Evolutionary conservation across 2,329 filamentous ascomycete species (phyloP).

Genomic region (Pseudogymnoascus sp.): DNA sequence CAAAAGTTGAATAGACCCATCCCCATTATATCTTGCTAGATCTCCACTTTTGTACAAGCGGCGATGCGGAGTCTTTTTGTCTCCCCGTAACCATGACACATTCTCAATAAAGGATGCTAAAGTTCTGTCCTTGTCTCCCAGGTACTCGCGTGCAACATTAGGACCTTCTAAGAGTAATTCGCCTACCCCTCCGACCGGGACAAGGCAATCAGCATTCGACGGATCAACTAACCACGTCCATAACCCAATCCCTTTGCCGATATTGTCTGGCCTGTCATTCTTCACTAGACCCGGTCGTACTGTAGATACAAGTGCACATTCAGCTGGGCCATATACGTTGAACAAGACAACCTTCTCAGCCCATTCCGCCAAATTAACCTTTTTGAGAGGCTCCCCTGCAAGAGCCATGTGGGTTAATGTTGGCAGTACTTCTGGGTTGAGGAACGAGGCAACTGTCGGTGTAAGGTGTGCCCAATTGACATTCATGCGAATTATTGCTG

Average conservation of each 20-base stretch:
- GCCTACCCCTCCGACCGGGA: slow-evolving; percentile 11
- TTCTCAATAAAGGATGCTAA: slow-evolving; percentile 14
- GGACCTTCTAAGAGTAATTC: slow-evolving; percentile 16
- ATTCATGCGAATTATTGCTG: slow-evolving; percentile 15
- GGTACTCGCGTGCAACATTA: slow-evolving; percentile 14
- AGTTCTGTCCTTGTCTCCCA: slow-evolving; percentile 13
- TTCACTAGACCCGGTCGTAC: neutral
- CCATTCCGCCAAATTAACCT: slow-evolving; percentile 24
- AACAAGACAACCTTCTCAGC: slow-evolving; percentile 30
- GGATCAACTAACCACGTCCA: slow-evolving; percentile 15
- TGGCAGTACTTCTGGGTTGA: slow-evolving; percentile 15
- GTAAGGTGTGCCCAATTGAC: slow-evolving; percentile 19
- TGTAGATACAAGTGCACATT: slow-evolving; percentile 43
- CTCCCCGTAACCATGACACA: slow-evolving; percentile 9
- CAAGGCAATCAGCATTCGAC: slow-evolving; percentile 7
- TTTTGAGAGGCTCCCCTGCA: slow-evolving; percentile 52
- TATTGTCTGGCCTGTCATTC: neutral
- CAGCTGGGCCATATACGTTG: slow-evolving; percentile 68
- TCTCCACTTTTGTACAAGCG: slow-evolving; percentile 56
- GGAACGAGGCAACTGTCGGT: slow-evolving; percentile 15
- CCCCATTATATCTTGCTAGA: slow-evolving; percentile 49
- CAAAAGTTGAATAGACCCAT: slow-evolving; percentile 52
- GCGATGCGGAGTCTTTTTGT: neutral
- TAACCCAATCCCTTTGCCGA: neutral
- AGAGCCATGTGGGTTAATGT: slow-evolving; percentile 10